Conservation (phyloP, 2,329 filamentous ascomycete species). For the Colletotrichum filicis region DNA sequence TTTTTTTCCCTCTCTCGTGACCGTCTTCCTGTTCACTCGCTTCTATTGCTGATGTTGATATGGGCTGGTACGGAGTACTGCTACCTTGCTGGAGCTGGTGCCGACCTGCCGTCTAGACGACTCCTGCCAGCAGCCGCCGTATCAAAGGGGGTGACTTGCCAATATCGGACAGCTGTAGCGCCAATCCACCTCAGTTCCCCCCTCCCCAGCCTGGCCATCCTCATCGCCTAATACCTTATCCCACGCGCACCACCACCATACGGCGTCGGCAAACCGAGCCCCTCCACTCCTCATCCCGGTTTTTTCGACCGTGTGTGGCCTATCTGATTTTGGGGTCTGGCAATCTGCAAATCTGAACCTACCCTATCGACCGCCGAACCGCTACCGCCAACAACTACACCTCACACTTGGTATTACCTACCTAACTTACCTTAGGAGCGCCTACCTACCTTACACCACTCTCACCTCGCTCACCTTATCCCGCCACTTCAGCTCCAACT, state of each 20-base stretch:
- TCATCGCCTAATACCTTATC: background rate
- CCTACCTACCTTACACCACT: background rate
- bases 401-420: background rate
- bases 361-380: background rate
- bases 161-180: background rate
- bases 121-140: background rate
- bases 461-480: background rate
- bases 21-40: background rate
- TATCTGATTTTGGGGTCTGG: conserved; percentile 20
- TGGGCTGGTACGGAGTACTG: background rate
- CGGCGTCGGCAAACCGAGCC: conserved; percentile 1
- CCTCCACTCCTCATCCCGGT: conserved; percentile 11
- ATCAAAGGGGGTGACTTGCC: background rate
- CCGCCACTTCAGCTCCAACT: background rate
- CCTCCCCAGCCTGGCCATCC: conserved; percentile 6
- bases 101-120: background rate
- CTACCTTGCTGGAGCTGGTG: background rate
- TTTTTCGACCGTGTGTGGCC: conserved; percentile 18
- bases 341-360: conserved; percentile 28
- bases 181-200: background rate
- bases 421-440: too few species aligned
- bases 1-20: background rate
- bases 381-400: background rate
- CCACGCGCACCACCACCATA: background rate
- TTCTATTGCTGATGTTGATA: background rate